phyloP scores from a whole-genome alignment of 768 basidiomycete species.

The Russula sp. region DNA sequence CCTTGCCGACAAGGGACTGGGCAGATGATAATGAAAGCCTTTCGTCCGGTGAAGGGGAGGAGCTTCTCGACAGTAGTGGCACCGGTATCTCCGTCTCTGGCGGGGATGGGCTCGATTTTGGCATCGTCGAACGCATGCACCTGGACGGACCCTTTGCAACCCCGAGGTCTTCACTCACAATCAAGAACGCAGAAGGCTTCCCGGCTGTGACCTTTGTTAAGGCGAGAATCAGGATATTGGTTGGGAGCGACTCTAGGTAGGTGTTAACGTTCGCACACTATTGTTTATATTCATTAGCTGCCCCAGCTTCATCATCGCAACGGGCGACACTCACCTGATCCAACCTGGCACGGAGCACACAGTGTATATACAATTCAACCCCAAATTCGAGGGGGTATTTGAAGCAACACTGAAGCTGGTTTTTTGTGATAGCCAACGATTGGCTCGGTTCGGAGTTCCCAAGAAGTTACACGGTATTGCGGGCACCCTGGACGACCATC shows the following conservation, averaged over 20 bases:
- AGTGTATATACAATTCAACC: slow-evolving; percentile 9
- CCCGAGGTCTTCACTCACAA: slow-evolving; percentile 19
- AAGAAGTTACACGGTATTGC: slow-evolving; percentile 8
- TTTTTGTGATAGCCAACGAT: slow-evolving; percentile 5
- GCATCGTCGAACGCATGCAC: slow-evolving; percentile 38
- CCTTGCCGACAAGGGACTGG: background rate
- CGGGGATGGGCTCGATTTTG: slow-evolving; percentile 45
- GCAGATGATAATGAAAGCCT: background rate
- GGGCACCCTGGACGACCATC: slow-evolving; percentile 8
- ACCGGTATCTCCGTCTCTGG: slow-evolving; percentile 33
- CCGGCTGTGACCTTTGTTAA: slow-evolving; percentile 16
- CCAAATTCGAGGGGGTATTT: slow-evolving; percentile 13
- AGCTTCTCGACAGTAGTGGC: slow-evolving; percentile 42
- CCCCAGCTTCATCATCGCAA: slow-evolving; percentile 6
- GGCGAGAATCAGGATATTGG: slow-evolving; percentile 1
- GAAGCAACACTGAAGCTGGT: slow-evolving; percentile 9
- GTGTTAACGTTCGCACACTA: background rate
- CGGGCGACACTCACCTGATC: background rate
- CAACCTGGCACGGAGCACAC: slow-evolving; percentile 1
- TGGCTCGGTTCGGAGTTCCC: background rate
- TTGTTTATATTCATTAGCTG: background rate
- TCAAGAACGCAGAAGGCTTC: slow-evolving; percentile 12
- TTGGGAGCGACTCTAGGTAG: slow-evolving; percentile 8
- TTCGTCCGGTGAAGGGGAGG: slow-evolving; percentile 9
- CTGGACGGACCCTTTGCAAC: too few relatives aligned